These are phyloP conservation scores for Tulasnella sp. DNA, from an alignment of 768 basidiomycete genomes.

Conservation along the genomic window DNA sequence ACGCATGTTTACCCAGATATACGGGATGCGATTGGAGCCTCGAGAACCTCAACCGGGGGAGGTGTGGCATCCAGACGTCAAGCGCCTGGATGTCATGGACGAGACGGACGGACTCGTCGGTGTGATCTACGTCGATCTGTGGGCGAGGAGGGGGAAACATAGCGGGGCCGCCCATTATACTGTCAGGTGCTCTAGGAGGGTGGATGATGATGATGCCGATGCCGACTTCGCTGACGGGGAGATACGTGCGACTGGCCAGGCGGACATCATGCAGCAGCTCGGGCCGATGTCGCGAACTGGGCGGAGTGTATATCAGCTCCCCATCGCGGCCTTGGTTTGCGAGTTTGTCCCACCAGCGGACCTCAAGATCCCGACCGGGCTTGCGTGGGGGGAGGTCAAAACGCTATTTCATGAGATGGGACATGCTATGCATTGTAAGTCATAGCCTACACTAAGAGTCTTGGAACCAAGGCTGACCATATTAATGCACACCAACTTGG, in stretches of 20 bases:
- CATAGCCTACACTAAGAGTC: neutral
- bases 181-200: slow-evolving; percentile 83
- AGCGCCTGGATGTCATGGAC: slow-evolving; percentile 88
- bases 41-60: slow-evolving; percentile 61
- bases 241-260: slow-evolving; percentile 26
- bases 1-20: slow-evolving; percentile 71
- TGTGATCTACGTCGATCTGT: slow-evolving; percentile 91
- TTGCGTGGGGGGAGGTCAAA: slow-evolving; percentile 88
- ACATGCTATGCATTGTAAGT: slow-evolving; percentile 97
- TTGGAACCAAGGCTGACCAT: slow-evolving; percentile 2
- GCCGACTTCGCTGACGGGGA: slow-evolving; percentile 46
- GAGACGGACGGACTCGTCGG: slow-evolving; percentile 79
- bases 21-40: slow-evolving; percentile 69
- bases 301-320: slow-evolving; percentile 71
- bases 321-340: slow-evolving; percentile 81
- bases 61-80: slow-evolving; percentile 79
- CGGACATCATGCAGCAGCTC: slow-evolving; percentile 38
- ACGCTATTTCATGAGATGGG: slow-evolving; percentile 99
- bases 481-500: neutral
- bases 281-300: slow-evolving; percentile 50
- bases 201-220: slow-evolving; percentile 77
- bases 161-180: slow-evolving; percentile 96
- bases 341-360: slow-evolving; percentile 63
- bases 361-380: slow-evolving; percentile 51
- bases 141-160: slow-evolving; percentile 72